A percentile compares a stretch with the other conserved stretches of the same genome.
phyloP scores from a whole-genome alignment of 345 rosid species.

The Acer yangbiense region DNA sequence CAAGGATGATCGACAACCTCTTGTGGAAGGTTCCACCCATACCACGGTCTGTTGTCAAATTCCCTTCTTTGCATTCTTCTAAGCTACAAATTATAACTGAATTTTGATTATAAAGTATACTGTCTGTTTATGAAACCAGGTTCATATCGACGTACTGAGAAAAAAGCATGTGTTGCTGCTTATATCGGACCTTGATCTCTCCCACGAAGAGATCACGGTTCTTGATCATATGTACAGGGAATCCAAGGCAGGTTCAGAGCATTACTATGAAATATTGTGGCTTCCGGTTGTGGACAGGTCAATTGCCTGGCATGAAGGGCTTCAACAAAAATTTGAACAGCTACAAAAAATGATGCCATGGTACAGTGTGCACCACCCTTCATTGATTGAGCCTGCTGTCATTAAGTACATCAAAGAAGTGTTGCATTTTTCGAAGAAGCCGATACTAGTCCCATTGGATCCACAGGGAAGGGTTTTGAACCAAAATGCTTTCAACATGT shows the following conservation, averaged over 20 bases:
- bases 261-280: conserved; percentile 46
- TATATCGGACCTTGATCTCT: conserved; percentile 40
- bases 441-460: conserved; percentile 36
- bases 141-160: conserved; percentile 28
- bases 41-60: conserved; percentile 28
- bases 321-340: conserved; percentile 25
- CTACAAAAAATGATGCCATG: conserved; percentile 33
- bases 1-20: conserved; percentile 48
- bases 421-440: conserved; percentile 30
- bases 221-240: conserved; percentile 33
- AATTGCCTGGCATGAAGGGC: conserved; percentile 22
- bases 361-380: conserved; percentile 36
- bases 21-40: conserved; percentile 31
- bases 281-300: conserved; percentile 41
- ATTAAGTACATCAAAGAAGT: conserved; percentile 36
- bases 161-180: conserved; percentile 35
- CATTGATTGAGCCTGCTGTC: conserved; percentile 29
- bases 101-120: neutral
- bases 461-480: conserved; percentile 29
- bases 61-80: neutral
- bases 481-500: conserved; percentile 34
- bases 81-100: neutral
- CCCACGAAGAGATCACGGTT: conserved; percentile 32
- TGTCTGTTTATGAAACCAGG: conserved; percentile 17
- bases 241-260: neutral